A percentile compares a stretch with the other conserved stretches of the same genome.
Conservation (phyloP, 805 yeast species). For the Myxozyma nipponensis region DNA sequence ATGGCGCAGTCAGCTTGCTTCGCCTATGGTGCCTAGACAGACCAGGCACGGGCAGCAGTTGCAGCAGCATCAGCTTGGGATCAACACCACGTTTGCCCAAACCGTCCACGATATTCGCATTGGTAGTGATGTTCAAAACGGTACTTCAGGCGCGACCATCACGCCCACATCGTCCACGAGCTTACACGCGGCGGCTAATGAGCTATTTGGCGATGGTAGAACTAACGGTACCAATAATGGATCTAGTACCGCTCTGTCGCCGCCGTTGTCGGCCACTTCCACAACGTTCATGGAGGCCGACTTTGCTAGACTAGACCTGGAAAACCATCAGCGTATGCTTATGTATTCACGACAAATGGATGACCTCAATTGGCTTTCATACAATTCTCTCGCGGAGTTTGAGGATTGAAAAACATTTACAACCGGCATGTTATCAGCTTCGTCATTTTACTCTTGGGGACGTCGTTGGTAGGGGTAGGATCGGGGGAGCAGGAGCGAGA, state of each 20-base stretch:
- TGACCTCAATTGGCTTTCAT: constrained; percentile 20
- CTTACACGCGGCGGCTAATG: constrained; percentile 7
- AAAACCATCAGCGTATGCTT: constrained; percentile 14
- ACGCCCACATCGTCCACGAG: background rate
- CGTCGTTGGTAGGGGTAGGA: too few species aligned
- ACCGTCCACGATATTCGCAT: too few species aligned
- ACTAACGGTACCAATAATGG: background rate
- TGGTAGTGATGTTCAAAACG: too few species aligned
- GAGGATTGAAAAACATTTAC: too few species aligned
- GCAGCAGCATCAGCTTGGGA: too few species aligned
- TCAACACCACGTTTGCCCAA: too few species aligned
- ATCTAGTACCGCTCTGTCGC: background rate
- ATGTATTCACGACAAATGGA: constrained; percentile 14
- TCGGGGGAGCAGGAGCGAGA: too few species aligned
- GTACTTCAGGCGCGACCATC: too few species aligned
- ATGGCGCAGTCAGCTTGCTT: background rate
- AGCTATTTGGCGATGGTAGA: constrained; percentile 1
- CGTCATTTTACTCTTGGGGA: too few species aligned
- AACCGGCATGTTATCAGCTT: too few species aligned
- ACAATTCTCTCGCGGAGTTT: constrained; percentile 8
- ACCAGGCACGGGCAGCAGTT: too few species aligned
- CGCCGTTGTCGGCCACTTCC: background rate
- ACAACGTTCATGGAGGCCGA: constrained; percentile 5
- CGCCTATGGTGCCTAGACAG: too few species aligned
- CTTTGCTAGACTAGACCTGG: constrained; percentile 2